Conservation (phyloP, 2,329 filamentous ascomycete genomes). For the Stromatinia cepivora region DNA sequence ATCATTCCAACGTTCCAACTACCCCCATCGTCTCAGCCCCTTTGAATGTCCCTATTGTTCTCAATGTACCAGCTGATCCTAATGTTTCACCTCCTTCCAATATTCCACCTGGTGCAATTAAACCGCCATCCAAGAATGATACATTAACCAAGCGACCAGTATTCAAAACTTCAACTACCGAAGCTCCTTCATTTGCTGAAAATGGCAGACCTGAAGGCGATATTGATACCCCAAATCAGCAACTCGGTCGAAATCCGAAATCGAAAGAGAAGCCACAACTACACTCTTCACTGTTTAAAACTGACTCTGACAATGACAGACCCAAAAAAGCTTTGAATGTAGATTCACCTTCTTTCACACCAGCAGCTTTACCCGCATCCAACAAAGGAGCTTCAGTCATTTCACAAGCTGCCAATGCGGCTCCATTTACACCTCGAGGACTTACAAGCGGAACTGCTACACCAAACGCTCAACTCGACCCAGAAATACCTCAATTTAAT, state of each 20-base stretch:
- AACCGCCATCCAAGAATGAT: neutral
- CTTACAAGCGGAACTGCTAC: constrained; percentile 42
- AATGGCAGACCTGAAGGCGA: neutral
- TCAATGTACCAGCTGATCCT: neutral
- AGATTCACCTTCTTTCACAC: constrained; percentile 94
- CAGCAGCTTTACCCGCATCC: constrained; percentile 52
- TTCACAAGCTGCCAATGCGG: constrained; percentile 85
- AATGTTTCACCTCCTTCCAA: neutral
- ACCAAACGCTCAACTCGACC: constrained; percentile 36
- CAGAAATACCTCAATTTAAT: constrained; percentile 52
- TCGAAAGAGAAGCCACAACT: neutral
- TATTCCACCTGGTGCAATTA: neutral
- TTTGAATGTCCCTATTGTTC: neutral
- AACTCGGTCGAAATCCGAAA: neutral
- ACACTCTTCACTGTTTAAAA: neutral
- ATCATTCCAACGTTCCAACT: neutral
- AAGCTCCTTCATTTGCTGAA: neutral
- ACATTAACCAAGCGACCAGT: neutral
- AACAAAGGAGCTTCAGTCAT: constrained; percentile 75
- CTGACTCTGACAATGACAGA: constrained; percentile 39
- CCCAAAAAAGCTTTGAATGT: constrained; percentile 84
- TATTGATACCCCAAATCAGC: neutral
- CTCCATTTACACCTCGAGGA: constrained; percentile 76
- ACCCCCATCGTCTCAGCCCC: neutral
- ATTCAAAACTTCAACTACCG: neutral